phyloP scores from a whole-genome alignment of 164 flowering plant genomes.

The Santalum album region DNA sequence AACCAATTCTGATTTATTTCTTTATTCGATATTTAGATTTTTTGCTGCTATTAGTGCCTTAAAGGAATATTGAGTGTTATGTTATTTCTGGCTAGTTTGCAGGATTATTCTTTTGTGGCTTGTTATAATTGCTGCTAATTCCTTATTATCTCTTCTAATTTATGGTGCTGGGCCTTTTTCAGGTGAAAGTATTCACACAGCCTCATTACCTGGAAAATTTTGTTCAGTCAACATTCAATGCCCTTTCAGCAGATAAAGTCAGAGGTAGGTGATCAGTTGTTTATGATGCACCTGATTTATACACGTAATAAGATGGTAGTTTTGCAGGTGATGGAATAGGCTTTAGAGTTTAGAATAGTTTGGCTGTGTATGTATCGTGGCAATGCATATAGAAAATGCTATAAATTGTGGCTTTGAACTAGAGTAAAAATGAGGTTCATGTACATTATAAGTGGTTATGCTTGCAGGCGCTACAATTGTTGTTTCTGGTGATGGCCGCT shows the following conservation, averaged over 20 bases:
- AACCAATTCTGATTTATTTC: too few relatives aligned
- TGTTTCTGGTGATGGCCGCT: slow-evolving; percentile 99
- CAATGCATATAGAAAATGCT: too few relatives aligned
- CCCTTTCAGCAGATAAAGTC: slow-evolving; percentile 69
- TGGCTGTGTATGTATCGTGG: too few relatives aligned
- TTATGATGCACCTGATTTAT: not conserved
- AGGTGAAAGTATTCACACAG: not conserved
- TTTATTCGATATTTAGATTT: too few relatives aligned
- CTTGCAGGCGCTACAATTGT: slow-evolving; percentile 81
- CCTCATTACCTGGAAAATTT: slow-evolving; percentile 41
- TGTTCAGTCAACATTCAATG: slow-evolving; percentile 89
- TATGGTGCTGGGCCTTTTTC: not conserved
- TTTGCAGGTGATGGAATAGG: too few relatives aligned
- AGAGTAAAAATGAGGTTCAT: too few relatives aligned
- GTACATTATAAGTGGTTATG: not conserved
- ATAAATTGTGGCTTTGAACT: too few relatives aligned
- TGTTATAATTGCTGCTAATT: not conserved
- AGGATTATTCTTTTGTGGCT: not conserved
- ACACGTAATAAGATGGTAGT: too few relatives aligned
- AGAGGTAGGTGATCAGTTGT: slow-evolving; percentile 38
- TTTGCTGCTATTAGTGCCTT: too few relatives aligned
- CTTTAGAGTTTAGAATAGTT: too few relatives aligned
- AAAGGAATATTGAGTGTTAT: too few relatives aligned
- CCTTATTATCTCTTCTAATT: not conserved
- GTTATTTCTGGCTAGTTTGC: not conserved